Percentiles rank a stretch among this genome's conserved stretches.
These are phyloP conservation scores for Aspergillus pseudonomiae DNA, from an alignment of 2,329 filamentous ascomycete genomes.

Conservation along the genomic window DNA sequence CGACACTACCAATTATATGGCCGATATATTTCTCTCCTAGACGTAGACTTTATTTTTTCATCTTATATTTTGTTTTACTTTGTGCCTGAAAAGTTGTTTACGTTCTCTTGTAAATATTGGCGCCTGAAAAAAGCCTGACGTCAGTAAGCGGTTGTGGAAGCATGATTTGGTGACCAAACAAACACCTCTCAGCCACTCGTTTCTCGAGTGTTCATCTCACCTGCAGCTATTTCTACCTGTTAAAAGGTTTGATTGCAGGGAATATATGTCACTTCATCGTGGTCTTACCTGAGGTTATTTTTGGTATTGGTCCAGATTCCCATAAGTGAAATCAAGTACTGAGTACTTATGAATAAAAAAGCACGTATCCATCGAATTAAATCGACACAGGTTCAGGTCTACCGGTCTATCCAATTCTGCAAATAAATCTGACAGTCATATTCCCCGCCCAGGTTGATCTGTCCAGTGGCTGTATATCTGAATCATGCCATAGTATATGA, in stretches of 20 bases:
- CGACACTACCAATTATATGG: not conserved
- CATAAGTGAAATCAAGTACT: not conserved
- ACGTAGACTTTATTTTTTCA: not conserved
- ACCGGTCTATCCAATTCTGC: not conserved
- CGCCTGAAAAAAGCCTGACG: constrained; percentile 14
- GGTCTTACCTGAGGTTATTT: not conserved
- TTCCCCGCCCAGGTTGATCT: not conserved
- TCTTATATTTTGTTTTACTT: too few species aligned
- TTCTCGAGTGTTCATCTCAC: not conserved
- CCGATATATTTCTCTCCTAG: not conserved
- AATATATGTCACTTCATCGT: not conserved
- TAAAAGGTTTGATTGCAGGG: not conserved
- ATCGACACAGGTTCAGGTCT: not conserved
- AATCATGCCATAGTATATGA: not conserved
- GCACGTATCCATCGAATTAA: not conserved
- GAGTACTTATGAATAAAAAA: not conserved
- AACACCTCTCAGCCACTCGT: constrained; percentile 3
- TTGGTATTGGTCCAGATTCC: not conserved
- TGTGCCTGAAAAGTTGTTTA: not conserved
- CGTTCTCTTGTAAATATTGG: not conserved
- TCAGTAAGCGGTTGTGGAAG: constrained; percentile 22
- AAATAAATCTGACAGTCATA: not conserved
- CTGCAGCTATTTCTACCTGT: not conserved
- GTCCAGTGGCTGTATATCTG: not conserved
- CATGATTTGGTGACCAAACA: not conserved